Conservation (phyloP, 2,329 filamentous ascomycete genomes). For the Geosmithia morbida region DNA sequence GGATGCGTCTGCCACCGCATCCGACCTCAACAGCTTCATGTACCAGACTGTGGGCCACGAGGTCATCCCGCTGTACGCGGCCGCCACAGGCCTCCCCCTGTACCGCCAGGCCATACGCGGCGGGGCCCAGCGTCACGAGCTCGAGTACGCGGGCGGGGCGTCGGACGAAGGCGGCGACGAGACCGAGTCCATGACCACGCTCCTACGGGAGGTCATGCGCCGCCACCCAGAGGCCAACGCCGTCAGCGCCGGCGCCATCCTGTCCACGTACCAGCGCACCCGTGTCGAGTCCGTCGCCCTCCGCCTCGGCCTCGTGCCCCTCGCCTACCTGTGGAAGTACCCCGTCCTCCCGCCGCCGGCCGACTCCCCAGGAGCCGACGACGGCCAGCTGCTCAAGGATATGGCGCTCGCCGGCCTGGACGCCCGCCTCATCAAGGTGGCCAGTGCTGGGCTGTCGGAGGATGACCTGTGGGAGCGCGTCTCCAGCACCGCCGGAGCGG, state of each 20-base stretch:
- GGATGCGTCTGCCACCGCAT: conserved; percentile 9
- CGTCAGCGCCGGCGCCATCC: conserved; percentile 77
- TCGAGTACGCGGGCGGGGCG: conserved; percentile 45
- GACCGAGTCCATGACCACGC: conserved; percentile 70
- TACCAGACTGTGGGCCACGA: conserved; percentile 94
- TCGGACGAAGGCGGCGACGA: conserved; percentile 44
- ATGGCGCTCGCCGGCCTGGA: conserved; percentile 70
- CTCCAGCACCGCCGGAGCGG: conserved; percentile 35
- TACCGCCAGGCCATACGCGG: conserved; percentile 70
- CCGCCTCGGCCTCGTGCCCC: conserved; percentile 67
- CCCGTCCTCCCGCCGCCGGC: conserved; percentile 47
- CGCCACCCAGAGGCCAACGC: conserved; percentile 73
- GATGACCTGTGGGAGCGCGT: conserved; percentile 71
- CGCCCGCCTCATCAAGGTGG: conserved; percentile 88
- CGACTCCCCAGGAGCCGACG: conserved; percentile 14
- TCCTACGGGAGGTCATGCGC: conserved; percentile 52
- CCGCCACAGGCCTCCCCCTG: conserved; percentile 66
- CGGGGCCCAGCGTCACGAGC: conserved; percentile 50
- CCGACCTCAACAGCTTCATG: conserved; percentile 91
- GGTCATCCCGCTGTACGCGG: conserved; percentile 71
- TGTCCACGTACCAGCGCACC: conserved; percentile 92
- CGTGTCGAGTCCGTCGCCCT: conserved; percentile 83
- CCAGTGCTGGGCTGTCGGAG: conserved; percentile 76
- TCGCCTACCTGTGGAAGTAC: conserved; percentile 90
- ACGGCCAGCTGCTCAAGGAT: conserved; percentile 55